These are phyloP conservation scores for Neurospora sp. DNA, from an alignment of 495 filamentous ascomycete species.

Conservation along the genomic window DNA sequence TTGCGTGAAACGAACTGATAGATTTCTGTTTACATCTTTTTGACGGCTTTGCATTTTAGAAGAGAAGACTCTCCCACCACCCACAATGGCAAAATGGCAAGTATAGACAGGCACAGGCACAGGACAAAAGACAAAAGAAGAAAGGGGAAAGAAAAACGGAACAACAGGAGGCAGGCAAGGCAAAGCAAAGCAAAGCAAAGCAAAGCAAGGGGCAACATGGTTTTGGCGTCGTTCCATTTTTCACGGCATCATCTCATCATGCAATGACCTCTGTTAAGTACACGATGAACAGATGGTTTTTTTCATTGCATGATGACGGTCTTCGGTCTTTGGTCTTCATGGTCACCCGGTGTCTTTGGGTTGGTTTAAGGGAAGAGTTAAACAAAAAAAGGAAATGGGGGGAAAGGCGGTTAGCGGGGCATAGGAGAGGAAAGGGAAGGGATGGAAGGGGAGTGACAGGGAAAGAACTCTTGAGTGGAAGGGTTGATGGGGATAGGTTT, in stretches of 20 bases:
- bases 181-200: neutral
- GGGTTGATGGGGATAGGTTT: neutral
- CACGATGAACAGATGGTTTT: neutral
- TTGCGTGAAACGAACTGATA: slow-evolving; percentile 1
- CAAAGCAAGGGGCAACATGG: neutral
- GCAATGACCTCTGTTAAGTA: neutral
- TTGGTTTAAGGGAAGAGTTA: neutral
- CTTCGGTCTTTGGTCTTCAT: neutral
- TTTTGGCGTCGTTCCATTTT: neutral
- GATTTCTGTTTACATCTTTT: slow-evolving; percentile 1
- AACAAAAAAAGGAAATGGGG: neutral
- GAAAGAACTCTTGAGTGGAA: neutral
- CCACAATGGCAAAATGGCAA: neutral
- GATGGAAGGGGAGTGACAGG: neutral
- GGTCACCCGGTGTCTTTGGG: neutral
- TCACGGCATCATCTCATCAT: neutral
- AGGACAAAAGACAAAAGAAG: neutral
- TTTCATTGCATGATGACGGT: neutral
- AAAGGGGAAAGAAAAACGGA: neutral
- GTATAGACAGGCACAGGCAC: neutral
- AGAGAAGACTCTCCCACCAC: neutral
- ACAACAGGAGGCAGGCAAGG: slow-evolving; percentile 1
- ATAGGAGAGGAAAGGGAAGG: neutral
- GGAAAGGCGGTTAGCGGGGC: neutral
- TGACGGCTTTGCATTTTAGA: slow-evolving; percentile 2